Conservation (phyloP, 106 monocot genomes). For the Phalaenopsis equestris region DNA sequence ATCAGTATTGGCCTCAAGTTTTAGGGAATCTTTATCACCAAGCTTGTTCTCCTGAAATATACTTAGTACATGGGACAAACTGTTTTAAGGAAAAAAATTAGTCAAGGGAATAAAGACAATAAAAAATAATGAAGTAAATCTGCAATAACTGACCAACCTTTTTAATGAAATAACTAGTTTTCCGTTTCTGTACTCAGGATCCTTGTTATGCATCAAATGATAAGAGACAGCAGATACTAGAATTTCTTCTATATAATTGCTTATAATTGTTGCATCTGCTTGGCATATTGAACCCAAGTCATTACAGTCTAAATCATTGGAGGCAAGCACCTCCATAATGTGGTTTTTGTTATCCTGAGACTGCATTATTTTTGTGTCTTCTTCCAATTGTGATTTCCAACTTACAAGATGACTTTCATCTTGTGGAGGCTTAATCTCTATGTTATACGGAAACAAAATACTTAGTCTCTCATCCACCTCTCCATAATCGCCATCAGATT, state of each 20-base stretch:
- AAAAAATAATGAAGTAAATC: not conserved
- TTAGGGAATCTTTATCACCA: constrained; percentile 32
- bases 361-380: constrained; percentile 73
- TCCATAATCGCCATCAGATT: constrained; percentile 23
- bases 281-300: constrained; percentile 65
- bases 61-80: constrained; percentile 68
- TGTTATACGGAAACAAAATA: constrained; percentile 64
- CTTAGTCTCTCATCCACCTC: constrained; percentile 50
- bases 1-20: constrained; percentile 32
- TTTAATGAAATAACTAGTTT: constrained; percentile 72
- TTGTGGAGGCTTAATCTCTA: constrained; percentile 73
- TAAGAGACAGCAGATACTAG: constrained; percentile 73
- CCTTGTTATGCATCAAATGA: constrained; percentile 71
- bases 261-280: constrained; percentile 47
- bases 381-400: constrained; percentile 77
- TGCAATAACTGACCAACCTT: constrained; percentile 30
- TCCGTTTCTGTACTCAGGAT: constrained; percentile 73
- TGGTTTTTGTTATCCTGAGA: constrained; percentile 77
- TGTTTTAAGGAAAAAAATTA: constrained; percentile 22
- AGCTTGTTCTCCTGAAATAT: constrained; percentile 71
- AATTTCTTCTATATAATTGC: constrained; percentile 80
- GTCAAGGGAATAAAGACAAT: not conserved
- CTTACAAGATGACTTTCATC: constrained; percentile 51
- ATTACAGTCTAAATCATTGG: constrained; percentile 82
- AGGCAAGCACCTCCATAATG: constrained; percentile 60